Conservation (phyloP, 768 basidiomycete species). For the Termitomyces sp. region DNA sequence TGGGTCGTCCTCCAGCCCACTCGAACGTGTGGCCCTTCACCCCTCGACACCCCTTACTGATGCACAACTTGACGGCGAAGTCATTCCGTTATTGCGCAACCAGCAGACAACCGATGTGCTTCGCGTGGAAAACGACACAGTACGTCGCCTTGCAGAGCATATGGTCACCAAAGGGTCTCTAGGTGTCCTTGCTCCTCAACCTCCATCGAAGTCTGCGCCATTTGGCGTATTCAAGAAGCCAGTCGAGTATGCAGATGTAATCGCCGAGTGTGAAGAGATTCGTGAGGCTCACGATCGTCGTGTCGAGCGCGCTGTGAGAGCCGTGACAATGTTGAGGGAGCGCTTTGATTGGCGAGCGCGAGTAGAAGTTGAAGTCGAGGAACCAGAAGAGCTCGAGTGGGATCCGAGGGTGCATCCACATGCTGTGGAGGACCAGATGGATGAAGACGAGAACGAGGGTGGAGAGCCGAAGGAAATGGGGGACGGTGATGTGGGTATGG, state of each 20-base stretch:
- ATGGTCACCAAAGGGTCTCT: slow-evolving; percentile 60
- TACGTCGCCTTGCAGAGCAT: slow-evolving; percentile 65
- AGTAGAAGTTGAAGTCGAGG: slow-evolving; percentile 77
- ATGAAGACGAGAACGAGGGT: slow-evolving; percentile 23
- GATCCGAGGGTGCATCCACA: slow-evolving; percentile 44
- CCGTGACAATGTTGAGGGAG: slow-evolving; percentile 74
- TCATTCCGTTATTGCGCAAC: slow-evolving; percentile 73
- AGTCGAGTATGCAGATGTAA: slow-evolving; percentile 57
- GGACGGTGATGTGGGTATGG: slow-evolving; percentile 23
- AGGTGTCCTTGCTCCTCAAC: slow-evolving; percentile 41
- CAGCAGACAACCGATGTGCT: slow-evolving; percentile 80
- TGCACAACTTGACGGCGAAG: slow-evolving; percentile 66
- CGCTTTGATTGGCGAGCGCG: slow-evolving; percentile 82
- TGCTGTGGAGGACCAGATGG: slow-evolving; percentile 7
- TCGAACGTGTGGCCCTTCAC: slow-evolving; percentile 69
- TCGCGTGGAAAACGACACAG: slow-evolving; percentile 67
- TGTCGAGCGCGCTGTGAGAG: slow-evolving; percentile 75
- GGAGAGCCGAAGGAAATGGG: slow-evolving; percentile 26
- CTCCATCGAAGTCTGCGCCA: slow-evolving; percentile 20
- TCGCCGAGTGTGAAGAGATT: slow-evolving; percentile 66
- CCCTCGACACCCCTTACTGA: slow-evolving; percentile 59
- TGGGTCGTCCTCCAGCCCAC: slow-evolving; percentile 39
- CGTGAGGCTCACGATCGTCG: slow-evolving; percentile 70
- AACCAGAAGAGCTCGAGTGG: slow-evolving; percentile 77
- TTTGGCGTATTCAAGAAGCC: slow-evolving; percentile 32